These are phyloP conservation scores for Phanerochaete carnosa DNA, from an alignment of 768 basidiomycete species.

Conservation along the genomic window DNA sequence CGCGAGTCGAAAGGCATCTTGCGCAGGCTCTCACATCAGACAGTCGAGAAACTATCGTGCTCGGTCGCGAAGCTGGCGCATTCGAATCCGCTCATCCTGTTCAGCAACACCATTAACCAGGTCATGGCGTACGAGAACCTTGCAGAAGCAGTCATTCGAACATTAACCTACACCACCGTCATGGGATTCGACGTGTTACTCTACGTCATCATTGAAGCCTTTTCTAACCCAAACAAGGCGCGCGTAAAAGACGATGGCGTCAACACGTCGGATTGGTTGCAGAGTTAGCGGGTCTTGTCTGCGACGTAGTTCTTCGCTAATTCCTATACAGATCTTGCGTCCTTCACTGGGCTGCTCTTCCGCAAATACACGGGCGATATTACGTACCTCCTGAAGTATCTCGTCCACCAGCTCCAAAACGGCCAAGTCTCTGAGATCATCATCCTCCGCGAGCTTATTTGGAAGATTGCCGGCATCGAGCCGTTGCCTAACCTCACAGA, in stretches of 20 bases:
- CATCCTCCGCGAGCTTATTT: constrained; percentile 88
- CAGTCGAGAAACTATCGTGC: constrained; percentile 80
- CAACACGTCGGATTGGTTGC: constrained; percentile 87
- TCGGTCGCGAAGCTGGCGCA: constrained; percentile 91
- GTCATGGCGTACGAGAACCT: constrained; percentile 97
- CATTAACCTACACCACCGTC: constrained; percentile 82
- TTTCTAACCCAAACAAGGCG: constrained; percentile 78
- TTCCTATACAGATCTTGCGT: constrained; percentile 69
- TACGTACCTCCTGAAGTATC: constrained; percentile 80
- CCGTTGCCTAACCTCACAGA: constrained; percentile 88
- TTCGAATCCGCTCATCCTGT: constrained; percentile 90
- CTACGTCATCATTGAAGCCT: constrained; percentile 81
- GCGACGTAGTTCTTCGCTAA: background rate
- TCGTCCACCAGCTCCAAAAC: constrained; percentile 85
- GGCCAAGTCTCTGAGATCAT: constrained; percentile 85
- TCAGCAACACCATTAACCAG: constrained; percentile 85
- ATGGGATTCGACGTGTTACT: constrained; percentile 94
- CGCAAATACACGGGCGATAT: constrained; percentile 82
- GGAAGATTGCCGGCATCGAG: constrained; percentile 94
- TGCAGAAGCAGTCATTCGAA: constrained; percentile 85
- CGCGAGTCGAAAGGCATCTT: constrained; percentile 87
- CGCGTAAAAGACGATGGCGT: constrained; percentile 91
- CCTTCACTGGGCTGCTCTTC: constrained; percentile 92
- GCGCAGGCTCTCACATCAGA: constrained; percentile 81
- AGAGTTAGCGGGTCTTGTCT: constrained; percentile 54